Evolutionary conservation across 2,329 filamentous ascomycete genomes (phyloP), one percentile per base, ranked within the genome.

Genomic region (Tothia fuscella): DNA sequence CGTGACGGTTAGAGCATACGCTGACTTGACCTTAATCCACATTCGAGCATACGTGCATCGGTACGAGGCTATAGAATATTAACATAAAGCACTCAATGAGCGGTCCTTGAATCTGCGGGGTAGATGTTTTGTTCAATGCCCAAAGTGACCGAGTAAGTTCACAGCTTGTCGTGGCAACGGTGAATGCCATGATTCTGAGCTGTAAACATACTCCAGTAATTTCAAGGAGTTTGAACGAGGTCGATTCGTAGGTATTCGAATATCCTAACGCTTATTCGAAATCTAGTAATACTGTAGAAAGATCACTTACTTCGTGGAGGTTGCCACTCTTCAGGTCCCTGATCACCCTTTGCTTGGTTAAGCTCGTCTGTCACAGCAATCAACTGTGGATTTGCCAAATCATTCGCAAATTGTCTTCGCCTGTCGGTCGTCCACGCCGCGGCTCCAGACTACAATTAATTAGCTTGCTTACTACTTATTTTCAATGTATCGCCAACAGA

Each of bases 1-100:
- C 1, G 80, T 89, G 46, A 91, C 65, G 13, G 72, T 80, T 49
- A 93, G 61, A 1, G 56, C 58, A 57, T 81, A 91, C 52, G 76
- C 73, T 52, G 68, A 74, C 74, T 91, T 93, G 50, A 93, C 83
- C 53, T 76, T 71, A 30, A 89, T 70, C 79, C 80, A 93, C 55
- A 78, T 76, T 56, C 73, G 70, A 12, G 83, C 80, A 54, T 93
- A 91, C 21, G 74, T 80, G 71, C 85, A 91, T 59, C 83, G 74
- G 62, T 84, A 89, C 48, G 67, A 68, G 14, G 59, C 67, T 65
- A 38, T 41, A 5, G 3, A 42, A 38, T 3, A 3, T 34, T 33
- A n/a, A n/a, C n/a, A n/a, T n/a, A n/a, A n/a, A n/a, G n/a, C n/a
- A n/a, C n/a, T 10, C 13, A 43, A 45, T 56, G 36, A 51, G 46